Conservation (phyloP, 345 rosid species). For the Rhodamnia rubescens region DNA sequence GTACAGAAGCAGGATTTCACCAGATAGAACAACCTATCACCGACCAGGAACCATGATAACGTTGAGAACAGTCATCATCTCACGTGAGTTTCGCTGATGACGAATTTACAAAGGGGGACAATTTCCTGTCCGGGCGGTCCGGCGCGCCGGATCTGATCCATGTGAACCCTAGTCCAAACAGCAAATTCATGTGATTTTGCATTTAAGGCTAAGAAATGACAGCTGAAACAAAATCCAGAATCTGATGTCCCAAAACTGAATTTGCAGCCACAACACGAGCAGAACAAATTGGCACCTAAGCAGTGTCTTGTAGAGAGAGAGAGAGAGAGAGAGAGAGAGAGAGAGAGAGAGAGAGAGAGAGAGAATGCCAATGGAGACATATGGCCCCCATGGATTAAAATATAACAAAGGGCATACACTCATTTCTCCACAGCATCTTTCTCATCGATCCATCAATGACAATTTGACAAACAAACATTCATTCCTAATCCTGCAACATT, state of each 20-base stretch:
- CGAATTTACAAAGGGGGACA: not conserved
- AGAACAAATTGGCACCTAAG: not conserved
- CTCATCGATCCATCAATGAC: slow-evolving; percentile 3
- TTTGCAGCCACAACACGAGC: not conserved
- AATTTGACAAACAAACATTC: slow-evolving; percentile 2
- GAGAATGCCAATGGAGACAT: not conserved
- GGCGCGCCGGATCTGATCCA: not conserved
- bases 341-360: not conserved
- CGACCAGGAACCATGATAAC: not conserved
- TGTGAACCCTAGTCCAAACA: not conserved
- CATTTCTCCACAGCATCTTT: slow-evolving; percentile 1
- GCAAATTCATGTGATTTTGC: not conserved
- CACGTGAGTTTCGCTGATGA: not conserved
- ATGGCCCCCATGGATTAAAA: not conserved
- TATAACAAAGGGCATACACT: not conserved
- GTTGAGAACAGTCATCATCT: not conserved
- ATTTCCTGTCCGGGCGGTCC: not conserved
- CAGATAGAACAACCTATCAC: not conserved
- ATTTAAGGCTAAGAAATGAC: not conserved
- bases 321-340: too few species aligned
- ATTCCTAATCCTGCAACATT: not conserved
- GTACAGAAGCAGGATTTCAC: not conserved
- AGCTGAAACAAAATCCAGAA: not conserved
- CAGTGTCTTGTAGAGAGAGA: not conserved
- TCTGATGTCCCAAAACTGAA: not conserved